These are phyloP conservation scores for Auriscalpium microsporum DNA, from an alignment of 768 basidiomycete genomes.

Conservation along the genomic window DNA sequence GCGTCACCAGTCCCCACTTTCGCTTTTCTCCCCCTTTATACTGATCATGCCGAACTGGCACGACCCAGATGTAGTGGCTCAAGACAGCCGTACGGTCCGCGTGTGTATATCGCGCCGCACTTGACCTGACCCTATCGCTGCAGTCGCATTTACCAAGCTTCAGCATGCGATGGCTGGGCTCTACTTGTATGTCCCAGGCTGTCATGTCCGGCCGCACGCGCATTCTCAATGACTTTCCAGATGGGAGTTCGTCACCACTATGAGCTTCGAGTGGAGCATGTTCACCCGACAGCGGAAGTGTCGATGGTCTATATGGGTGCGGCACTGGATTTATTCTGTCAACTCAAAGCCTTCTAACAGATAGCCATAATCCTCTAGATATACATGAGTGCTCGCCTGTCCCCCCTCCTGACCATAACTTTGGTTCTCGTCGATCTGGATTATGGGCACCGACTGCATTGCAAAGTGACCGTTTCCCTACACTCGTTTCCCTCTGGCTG, in stretches of 20 bases:
- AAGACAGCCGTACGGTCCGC: too few species aligned
- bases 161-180: slow-evolving; percentile 4
- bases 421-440: background rate
- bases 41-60: too few species aligned
- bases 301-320: slow-evolving; percentile 5
- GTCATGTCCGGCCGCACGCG: background rate
- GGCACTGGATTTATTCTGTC: too few species aligned
- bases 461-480: background rate
- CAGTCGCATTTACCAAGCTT: background rate
- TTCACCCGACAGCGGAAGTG: background rate
- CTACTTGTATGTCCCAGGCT: slow-evolving; percentile 2
- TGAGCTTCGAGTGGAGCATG: slow-evolving; percentile 1
- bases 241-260: slow-evolving; percentile 5
- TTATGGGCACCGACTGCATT: background rate
- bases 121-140: background rate
- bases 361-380: background rate
- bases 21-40: too few species aligned
- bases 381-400: slow-evolving; percentile 8
- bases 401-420: background rate
- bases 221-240: background rate
- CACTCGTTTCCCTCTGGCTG: too few species aligned
- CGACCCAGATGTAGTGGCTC: too few species aligned
- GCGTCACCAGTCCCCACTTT: too few species aligned
- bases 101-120: too few species aligned
- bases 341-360: background rate